phyloP scores from a whole-genome alignment of 108 stramenopile species.

The Conticribra guillardii region DNA sequence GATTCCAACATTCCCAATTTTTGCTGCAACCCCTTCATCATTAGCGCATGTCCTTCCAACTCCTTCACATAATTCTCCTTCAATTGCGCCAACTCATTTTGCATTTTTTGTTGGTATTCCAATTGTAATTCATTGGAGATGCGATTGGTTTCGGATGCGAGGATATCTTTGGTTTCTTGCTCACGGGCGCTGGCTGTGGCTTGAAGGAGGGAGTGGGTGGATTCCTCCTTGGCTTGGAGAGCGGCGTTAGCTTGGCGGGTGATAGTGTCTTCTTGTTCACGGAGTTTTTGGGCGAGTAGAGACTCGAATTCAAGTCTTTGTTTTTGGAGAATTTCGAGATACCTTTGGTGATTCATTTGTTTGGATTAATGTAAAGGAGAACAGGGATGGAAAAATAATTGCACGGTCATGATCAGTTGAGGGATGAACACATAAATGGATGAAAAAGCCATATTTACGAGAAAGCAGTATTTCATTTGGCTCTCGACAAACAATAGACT shows the following conservation, averaged over 20 bases:
- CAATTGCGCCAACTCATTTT: constrained; percentile 56
- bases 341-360: constrained; percentile 16
- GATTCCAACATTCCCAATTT: constrained; percentile 62
- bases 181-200: constrained; percentile 60
- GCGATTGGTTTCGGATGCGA: constrained; percentile 26
- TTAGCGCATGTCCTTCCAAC: constrained; percentile 55
- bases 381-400: too few relatives aligned
- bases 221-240: constrained; percentile 71
- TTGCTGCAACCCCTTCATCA: constrained; percentile 55
- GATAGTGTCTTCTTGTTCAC: constrained; percentile 66
- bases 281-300: constrained; percentile 54
- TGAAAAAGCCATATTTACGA: too few relatives aligned
- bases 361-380: too few relatives aligned
- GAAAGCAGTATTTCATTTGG: too few relatives aligned
- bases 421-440: too few relatives aligned
- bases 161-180: constrained; percentile 46
- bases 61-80: constrained; percentile 55
- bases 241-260: constrained; percentile 54
- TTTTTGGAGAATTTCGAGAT: constrained; percentile 64
- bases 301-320: constrained; percentile 79
- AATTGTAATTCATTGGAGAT: constrained; percentile 49
- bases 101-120: constrained; percentile 25
- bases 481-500: too few relatives aligned
- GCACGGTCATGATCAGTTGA: too few relatives aligned
- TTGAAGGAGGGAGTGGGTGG: constrained; percentile 58